Evolutionary conservation across 2,329 filamentous ascomycete genomes (phyloP), one percentile per base, ranked within the genome.

Genomic region (Pezicula rhizophila): DNA sequence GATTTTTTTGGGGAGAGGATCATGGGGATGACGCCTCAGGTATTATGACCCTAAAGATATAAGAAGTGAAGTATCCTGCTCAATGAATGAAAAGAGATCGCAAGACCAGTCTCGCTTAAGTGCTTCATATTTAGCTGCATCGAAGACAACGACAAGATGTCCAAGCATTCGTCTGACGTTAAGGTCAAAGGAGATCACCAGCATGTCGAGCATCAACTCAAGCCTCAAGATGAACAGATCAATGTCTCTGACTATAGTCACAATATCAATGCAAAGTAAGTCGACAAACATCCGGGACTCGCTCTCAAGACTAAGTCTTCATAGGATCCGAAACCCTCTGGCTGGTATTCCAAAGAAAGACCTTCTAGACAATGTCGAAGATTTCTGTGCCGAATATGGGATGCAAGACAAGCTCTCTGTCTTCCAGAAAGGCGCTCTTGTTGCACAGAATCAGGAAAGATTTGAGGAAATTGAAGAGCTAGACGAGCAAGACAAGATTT

Each of bases 321-420:
- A 26, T 37, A 77, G 75, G 53, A 72, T 78, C 57, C 67, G 68
- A 43, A 80, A 80, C 53, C 76, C 76, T 12, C 67, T 85, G 5
- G 69, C 74, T 33, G 78, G 77, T 26, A 69, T 80, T 46, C 68
- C 78, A 5, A 71, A 61, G 51, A 72, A 67, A 43, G 64, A 69
- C 58, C 71, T 81, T 8, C 65, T 80, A 46, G 60, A 63, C 40
- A 69, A 79, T 46, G 82, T 81, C 37, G 72, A 79, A 45, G 68
- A 68, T 8, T 87, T 85, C 57, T 82, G 80, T 35, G 67, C 70
- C 6, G 67, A 74, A 35, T 77, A 84, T 54, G 74, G 73, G 20
- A 70, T 90, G 28, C 63, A 69, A 2, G 76, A 52, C 4, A 46
- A 47, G 5, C 14, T 53, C 2, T 34, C 39, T 1, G n/a, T 49